Evolutionary conservation across 2,329 filamentous ascomycete species (phyloP), one percentile per base, ranked within the genome.

Genomic region (Thelonectria rubi): DNA sequence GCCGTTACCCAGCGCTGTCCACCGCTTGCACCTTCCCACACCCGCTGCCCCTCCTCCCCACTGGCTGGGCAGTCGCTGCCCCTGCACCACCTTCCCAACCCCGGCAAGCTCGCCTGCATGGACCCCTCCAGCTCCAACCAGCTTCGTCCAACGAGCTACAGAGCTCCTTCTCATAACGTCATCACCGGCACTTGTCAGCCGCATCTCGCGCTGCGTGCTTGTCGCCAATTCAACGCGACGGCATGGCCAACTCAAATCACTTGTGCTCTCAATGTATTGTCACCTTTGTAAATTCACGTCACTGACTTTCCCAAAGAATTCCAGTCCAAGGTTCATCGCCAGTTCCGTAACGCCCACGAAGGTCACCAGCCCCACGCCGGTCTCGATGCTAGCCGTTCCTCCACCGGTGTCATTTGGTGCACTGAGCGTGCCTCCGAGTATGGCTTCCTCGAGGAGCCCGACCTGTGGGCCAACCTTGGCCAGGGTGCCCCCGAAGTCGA

Each of bases 401-500:
- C 92, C 15, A 98, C 94, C 14, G 94, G 94, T 78, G 94, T 97
- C 4, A 91, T 97, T 66, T 97, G 94, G 94, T 93, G 90, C 67
- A 93, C 90, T 3, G 91, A 95, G 80, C 90, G 92, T 70, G 94
- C 94, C 56, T 87, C 88, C 75, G 93, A 97, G 79, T 91, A 94
- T 79, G 94, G 94, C 70, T 97, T 91, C 81, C 81, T 88, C 52
- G 94, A 97, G 4, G 84, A 94, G 68, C 94, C 93, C 11, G 85
- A 91, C 2, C 79, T 84, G 65, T 97, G 94, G 94, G 93, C 94
- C 61, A 98, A 98, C 76, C 83, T 98, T 55, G 94, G 94, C 32
- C 94, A 97, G 80, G 94, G 94, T 69, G 94, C 94, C 15, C 94
- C 94, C 45, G 93, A 97, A 77, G 94, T 96, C 64, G 94, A 97